Conservation (phyloP, 2,329 filamentous ascomycete species). For the Paramyrothecium sp. region DNA sequence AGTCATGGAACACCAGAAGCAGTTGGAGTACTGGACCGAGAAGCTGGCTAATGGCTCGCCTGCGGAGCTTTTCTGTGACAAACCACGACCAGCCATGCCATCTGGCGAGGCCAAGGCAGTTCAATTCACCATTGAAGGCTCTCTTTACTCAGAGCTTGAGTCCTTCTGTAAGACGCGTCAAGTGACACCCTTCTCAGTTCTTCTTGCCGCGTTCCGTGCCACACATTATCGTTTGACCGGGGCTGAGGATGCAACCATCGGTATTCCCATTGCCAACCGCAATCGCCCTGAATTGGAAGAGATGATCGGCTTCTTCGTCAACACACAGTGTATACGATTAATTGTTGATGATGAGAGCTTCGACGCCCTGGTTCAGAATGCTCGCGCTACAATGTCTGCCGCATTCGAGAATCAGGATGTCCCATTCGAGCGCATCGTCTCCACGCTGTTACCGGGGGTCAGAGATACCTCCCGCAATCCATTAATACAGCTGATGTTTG, state of each 20-base stretch:
- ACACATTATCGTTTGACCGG: constrained; percentile 24
- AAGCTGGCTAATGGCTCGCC: constrained; percentile 13
- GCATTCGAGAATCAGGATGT: constrained; percentile 18
- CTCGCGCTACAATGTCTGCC: constrained; percentile 6
- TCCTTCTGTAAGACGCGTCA: constrained; percentile 9
- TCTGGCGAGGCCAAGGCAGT: constrained; percentile 12
- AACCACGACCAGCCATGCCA: constrained; percentile 8
- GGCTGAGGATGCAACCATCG: constrained; percentile 17
- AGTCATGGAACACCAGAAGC: constrained; percentile 11
- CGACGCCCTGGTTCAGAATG: constrained; percentile 9
- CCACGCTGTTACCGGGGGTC: background rate
- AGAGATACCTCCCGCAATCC: constrained; percentile 14
- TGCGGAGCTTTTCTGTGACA: constrained; percentile 14
- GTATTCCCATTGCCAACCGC: constrained; percentile 14
- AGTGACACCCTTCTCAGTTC: constrained; percentile 10
- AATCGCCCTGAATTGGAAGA: constrained; percentile 12
- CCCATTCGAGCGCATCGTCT: constrained; percentile 3
- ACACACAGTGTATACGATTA: constrained; percentile 20
- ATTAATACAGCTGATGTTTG: constrained; percentile 14
- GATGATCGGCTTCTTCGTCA: constrained; percentile 24
- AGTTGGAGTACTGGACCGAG: constrained; percentile 19
- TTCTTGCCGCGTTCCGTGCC: constrained; percentile 20
- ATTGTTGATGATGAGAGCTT: constrained; percentile 13
- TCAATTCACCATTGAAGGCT: constrained; percentile 6
- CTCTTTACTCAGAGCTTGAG: constrained; percentile 5